These are phyloP conservation scores for Russula emetica DNA, from an alignment of 768 basidiomycete species.

Conservation along the genomic window DNA sequence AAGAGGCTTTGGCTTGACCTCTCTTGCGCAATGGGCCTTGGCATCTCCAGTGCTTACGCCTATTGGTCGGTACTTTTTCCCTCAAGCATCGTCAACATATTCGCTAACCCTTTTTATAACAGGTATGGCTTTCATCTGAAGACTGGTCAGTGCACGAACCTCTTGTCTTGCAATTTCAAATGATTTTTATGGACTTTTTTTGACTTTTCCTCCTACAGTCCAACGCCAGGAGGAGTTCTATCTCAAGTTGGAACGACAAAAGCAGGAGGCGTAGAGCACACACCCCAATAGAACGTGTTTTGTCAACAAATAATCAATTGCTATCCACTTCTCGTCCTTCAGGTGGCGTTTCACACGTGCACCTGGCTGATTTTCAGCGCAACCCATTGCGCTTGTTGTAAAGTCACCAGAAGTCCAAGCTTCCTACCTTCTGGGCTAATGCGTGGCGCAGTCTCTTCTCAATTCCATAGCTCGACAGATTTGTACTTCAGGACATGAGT, in stretches of 20 bases:
- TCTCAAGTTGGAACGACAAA: slow-evolving; percentile 71
- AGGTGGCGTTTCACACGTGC: background rate
- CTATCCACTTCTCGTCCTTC: background rate
- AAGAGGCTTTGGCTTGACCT: slow-evolving; percentile 89
- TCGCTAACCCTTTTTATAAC: slow-evolving; percentile 31
- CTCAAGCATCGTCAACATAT: slow-evolving; percentile 23
- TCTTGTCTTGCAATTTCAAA: background rate
- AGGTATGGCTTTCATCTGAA: slow-evolving; percentile 86
- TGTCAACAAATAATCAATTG: background rate
- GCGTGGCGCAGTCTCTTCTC: background rate
- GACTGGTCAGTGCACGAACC: slow-evolving; percentile 47
- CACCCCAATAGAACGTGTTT: slow-evolving; percentile 21
- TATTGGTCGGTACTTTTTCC: slow-evolving; percentile 65
- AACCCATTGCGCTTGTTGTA: background rate
- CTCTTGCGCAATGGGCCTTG: slow-evolving; percentile 69
- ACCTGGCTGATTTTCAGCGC: background rate
- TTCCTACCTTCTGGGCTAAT: background rate
- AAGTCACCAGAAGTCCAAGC: background rate
- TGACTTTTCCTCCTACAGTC: slow-evolving; percentile 44
- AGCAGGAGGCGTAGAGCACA: slow-evolving; percentile 31
- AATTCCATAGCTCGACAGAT: background rate
- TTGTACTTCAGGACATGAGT: background rate
- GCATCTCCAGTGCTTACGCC: slow-evolving; percentile 65
- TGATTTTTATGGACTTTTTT: slow-evolving; percentile 1
- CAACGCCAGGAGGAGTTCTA: slow-evolving; percentile 83